Conservation (phyloP, 306 rosid species). For the Pterocarpus macrocarpus region DNA sequence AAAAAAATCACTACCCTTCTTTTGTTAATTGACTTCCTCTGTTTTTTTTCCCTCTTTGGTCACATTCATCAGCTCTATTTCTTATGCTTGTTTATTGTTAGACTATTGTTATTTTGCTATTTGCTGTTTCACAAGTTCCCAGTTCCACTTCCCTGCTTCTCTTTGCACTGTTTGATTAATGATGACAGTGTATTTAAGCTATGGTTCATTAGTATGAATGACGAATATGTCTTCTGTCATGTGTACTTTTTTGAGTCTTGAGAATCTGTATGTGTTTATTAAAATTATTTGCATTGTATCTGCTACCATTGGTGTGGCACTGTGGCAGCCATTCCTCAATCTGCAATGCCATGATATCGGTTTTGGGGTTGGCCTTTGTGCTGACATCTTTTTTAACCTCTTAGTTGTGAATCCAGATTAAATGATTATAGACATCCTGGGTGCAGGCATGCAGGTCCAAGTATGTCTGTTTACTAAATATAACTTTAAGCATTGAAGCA, state of each 20-base stretch:
- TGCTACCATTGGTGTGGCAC: neutral
- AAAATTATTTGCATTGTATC: neutral
- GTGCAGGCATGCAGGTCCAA: too few relatives aligned
- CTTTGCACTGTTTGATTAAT: neutral
- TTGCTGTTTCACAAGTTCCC: neutral
- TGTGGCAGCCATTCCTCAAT: too few relatives aligned
- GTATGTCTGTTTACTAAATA: too few relatives aligned
- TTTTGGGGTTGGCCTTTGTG: too few relatives aligned
- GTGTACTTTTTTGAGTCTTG: neutral
- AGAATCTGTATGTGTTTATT: neutral
- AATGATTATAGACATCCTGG: too few relatives aligned
- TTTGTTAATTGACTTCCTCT: neutral
- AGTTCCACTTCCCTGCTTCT: neutral
- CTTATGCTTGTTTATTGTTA: neutral
- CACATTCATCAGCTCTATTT: neutral
- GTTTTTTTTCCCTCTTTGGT: neutral
- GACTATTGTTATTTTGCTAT: neutral
- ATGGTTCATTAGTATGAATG: neutral
- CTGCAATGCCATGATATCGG: too few relatives aligned
- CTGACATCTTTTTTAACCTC: too few relatives aligned
- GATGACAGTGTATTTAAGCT: neutral
- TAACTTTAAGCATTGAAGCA: too few relatives aligned
- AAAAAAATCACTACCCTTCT: neutral
- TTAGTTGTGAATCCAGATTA: too few relatives aligned
- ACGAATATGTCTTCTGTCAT: neutral